A percentile compares a stretch with the other conserved stretches of the same genome.
These are phyloP conservation scores for Xylariaceae sp. DNA, from an alignment of 2,329 filamentous ascomycete species.

Conservation along the genomic window DNA sequence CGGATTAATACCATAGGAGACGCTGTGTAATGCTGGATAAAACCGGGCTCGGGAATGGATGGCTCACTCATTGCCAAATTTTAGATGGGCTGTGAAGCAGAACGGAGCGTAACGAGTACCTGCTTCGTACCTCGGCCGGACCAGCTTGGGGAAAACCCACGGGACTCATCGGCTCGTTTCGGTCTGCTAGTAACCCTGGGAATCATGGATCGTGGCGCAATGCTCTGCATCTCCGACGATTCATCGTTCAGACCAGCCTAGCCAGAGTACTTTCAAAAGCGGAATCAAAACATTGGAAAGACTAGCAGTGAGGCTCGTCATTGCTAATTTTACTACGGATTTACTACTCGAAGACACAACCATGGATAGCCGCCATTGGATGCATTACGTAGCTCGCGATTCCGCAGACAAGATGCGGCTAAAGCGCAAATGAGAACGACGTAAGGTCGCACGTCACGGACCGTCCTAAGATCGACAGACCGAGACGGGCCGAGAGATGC, in stretches of 20 bases:
- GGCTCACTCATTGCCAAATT: too few species aligned
- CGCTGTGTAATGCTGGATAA: not conserved
- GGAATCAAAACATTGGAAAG: not conserved
- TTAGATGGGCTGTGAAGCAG: too few species aligned
- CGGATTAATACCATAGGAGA: not conserved
- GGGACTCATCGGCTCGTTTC: not conserved
- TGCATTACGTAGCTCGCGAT: too few species aligned
- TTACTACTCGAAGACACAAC: too few species aligned
- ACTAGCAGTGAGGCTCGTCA: not conserved
- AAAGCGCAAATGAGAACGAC: not conserved
- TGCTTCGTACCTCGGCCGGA: not conserved
- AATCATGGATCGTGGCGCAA: not conserved
- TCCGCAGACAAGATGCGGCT: not conserved
- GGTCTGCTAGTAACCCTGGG: not conserved
- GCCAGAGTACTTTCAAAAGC: not conserved
- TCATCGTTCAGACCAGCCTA: not conserved
- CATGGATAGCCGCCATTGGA: too few species aligned
- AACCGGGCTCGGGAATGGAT: not conserved
- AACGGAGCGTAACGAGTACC: too few species aligned
- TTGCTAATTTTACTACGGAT: too few species aligned
- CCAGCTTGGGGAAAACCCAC: not conserved
- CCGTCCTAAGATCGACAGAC: not conserved
- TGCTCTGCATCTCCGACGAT: not conserved
- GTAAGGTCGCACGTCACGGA: not conserved
- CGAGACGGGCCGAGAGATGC: not conserved